These are phyloP conservation scores for Debaryomycetaceae sp. DNA, from an alignment of 1,139 yeast genomes.

Conservation along the genomic window DNA sequence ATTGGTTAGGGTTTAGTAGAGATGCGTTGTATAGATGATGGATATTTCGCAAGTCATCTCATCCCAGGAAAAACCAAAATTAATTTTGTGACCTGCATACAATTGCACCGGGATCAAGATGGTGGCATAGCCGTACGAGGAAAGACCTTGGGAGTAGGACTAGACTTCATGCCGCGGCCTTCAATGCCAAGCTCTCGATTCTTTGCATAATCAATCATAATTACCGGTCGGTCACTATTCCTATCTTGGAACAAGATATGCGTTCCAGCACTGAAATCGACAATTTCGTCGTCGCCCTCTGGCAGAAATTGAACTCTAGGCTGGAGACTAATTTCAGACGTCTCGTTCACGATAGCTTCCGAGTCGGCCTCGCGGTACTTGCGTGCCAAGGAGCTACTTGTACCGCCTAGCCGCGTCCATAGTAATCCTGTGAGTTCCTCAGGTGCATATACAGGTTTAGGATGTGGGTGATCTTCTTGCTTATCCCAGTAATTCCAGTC, in stretches of 20 bases:
- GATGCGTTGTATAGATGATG: too few species aligned
- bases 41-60: too few species aligned
- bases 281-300: conserved; percentile 1
- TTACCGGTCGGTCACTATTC: conserved; percentile 27
- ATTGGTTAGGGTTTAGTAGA: too few species aligned
- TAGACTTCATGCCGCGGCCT: too few species aligned
- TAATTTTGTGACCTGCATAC: too few species aligned
- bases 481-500: conserved; percentile 39
- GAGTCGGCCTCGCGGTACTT: conserved; percentile 13
- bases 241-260: conserved; percentile 29
- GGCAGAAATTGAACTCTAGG: too few species aligned
- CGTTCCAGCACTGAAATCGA: conserved; percentile 16
- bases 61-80: too few species aligned
- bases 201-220: conserved; percentile 26
- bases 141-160: too few species aligned
- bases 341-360: not conserved
- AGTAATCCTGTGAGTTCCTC: conserved; percentile 30
- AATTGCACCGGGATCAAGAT: too few species aligned
- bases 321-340: too few species aligned
- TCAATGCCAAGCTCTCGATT: not conserved
- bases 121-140: too few species aligned
- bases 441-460: conserved; percentile 25
- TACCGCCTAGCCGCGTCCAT: conserved; percentile 37
- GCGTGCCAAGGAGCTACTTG: conserved; percentile 24
- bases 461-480: conserved; percentile 34